These are phyloP conservation scores for Paxillus rubicundulus DNA, from an alignment of 768 basidiomycete species.

Conservation along the genomic window DNA sequence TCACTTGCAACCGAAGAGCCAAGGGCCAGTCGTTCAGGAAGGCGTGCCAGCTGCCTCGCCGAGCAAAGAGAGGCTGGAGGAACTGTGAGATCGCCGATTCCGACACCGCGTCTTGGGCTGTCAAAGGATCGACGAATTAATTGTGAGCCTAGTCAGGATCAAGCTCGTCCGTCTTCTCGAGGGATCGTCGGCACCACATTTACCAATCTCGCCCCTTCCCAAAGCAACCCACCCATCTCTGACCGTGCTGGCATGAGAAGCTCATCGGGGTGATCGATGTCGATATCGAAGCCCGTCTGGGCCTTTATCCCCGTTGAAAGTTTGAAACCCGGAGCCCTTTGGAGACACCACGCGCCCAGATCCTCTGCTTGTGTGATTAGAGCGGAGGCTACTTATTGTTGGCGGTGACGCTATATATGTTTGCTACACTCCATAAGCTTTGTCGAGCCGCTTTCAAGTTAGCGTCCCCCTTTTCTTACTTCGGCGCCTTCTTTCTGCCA, in stretches of 20 bases:
- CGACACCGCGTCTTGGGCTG: conserved; percentile 1
- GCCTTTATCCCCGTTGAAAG: conserved; percentile 13
- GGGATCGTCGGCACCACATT: background rate
- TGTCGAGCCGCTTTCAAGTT: background rate
- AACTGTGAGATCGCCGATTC: background rate
- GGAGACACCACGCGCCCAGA: conserved; percentile 17
- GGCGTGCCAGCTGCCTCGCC: background rate
- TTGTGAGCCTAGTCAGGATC: conserved; percentile 1
- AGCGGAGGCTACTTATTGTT: conserved; percentile 10
- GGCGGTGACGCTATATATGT: conserved; percentile 12
- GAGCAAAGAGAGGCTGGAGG: background rate
- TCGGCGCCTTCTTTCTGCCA: conserved; percentile 3
- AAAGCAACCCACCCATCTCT: conserved; percentile 17
- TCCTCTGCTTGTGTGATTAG: conserved; percentile 18
- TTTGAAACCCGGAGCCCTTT: background rate
- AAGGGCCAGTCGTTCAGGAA: background rate
- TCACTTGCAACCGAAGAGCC: background rate
- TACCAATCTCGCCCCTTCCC: conserved; percentile 15
- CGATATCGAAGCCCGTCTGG: conserved; percentile 15
- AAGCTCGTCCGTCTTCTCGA: conserved; percentile 1
- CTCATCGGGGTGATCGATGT: conserved; percentile 23
- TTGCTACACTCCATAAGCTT: conserved; percentile 9
- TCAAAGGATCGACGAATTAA: conserved; percentile 16
- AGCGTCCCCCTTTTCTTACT: conserved; percentile 9
- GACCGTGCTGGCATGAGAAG: conserved; percentile 15